These are phyloP conservation scores for Microstegium vimineum DNA, from an alignment of 176 grass and related monocot genomes.

Conservation along the genomic window DNA sequence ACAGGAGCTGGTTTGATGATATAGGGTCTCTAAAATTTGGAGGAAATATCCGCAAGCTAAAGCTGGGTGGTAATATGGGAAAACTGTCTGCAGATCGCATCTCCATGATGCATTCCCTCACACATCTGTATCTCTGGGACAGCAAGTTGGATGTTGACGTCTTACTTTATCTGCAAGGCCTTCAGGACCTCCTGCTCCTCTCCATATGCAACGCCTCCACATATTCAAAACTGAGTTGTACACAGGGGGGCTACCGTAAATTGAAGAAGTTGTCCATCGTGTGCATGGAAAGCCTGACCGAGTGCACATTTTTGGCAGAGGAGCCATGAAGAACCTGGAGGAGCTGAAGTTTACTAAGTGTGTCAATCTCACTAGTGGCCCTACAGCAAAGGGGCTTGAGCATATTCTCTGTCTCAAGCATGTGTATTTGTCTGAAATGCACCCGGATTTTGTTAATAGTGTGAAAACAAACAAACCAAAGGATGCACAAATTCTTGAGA, in stretches of 20 bases:
- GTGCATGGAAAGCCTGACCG: background rate
- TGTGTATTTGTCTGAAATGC: background rate
- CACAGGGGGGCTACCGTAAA: background rate
- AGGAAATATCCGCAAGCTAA: background rate
- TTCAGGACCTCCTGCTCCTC: background rate
- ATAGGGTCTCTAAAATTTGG: background rate
- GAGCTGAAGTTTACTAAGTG: background rate
- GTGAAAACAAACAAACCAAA: background rate
- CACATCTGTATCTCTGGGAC: slow-evolving; percentile 2
- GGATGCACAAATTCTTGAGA: background rate
- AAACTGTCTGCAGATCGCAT: background rate
- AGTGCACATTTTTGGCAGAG: background rate
- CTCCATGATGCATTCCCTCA: background rate
- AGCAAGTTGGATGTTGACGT: background rate
- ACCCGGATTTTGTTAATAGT: background rate
- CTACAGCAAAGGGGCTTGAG: background rate
- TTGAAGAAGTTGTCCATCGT: slow-evolving; percentile 10
- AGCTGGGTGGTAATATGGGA: slow-evolving; percentile 22
- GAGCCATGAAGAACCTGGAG: background rate
- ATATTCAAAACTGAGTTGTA: background rate
- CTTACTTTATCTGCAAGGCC: background rate
- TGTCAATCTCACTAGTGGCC: background rate
- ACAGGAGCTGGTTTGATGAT: background rate
- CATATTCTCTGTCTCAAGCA: background rate
- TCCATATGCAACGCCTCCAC: background rate